Evolutionary conservation across 495 filamentous ascomycete species (phyloP).

Genomic region (Podospora sp.): DNA sequence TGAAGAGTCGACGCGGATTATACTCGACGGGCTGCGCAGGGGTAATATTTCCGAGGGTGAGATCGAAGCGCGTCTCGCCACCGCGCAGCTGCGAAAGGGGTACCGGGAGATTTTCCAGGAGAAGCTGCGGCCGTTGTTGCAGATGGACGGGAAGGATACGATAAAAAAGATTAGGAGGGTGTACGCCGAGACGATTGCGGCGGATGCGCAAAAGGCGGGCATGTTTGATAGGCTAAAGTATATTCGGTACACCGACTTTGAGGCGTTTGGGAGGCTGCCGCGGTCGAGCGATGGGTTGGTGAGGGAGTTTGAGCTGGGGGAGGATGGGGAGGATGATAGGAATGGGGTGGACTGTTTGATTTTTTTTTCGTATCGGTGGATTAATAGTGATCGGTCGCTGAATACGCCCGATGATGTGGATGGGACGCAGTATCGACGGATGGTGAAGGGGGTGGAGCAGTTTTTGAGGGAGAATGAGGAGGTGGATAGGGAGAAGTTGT

Average conservation of each 20-base stretch:
- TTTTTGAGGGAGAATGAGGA: slow-evolving; percentile 24
- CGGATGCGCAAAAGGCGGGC: slow-evolving; percentile 14
- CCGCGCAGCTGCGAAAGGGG: slow-evolving; percentile 30
- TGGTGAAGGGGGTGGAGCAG: slow-evolving; percentile 26
- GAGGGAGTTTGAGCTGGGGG: slow-evolving; percentile 1
- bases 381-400: slow-evolving; percentile 18
- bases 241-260: slow-evolving; percentile 26
- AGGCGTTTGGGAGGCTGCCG: slow-evolving; percentile 24
- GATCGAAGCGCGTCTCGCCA: slow-evolving; percentile 9
- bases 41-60: not conserved
- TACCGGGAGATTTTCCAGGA: slow-evolving; percentile 41
- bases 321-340: not conserved
- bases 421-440: slow-evolving; percentile 30
- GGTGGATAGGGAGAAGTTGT: slow-evolving; percentile 23
- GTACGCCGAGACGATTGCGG: slow-evolving; percentile 25
- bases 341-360: slow-evolving; percentile 22
- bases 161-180: slow-evolving; percentile 22
- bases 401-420: slow-evolving; percentile 25
- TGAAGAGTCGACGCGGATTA: slow-evolving; percentile 19
- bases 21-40: slow-evolving; percentile 27
- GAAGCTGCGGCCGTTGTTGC: slow-evolving; percentile 30
- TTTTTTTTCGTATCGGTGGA: slow-evolving; percentile 37
- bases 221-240: slow-evolving; percentile 29
- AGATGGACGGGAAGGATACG: not conserved
- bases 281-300: slow-evolving; percentile 27